Base-by-base conservation (phyloP, 441 rosid genomes). In the Bocquillonia castaneifolia region DNA sequence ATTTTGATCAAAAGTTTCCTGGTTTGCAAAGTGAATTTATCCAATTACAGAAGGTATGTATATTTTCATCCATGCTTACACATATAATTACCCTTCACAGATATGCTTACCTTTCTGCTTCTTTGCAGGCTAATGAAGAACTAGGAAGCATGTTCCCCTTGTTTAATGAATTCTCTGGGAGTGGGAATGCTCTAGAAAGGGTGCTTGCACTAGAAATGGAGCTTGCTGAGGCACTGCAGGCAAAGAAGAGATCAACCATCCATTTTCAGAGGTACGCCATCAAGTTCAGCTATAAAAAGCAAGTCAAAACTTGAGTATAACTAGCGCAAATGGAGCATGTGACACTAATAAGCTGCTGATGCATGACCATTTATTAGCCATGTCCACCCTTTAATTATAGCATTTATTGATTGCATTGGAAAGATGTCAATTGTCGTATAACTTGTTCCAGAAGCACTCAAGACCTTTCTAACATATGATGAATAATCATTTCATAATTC, bases 181-280 rank as follows among this genome's bases (percentile, higher is more conserved):
- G 82, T 62, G 88, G 97, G 50, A 89, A 84, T 45, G 87, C 98
- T 23, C 77, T 90, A 59, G 95, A 92, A 78, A 88, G 97, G 63
- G 98, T 92, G 61, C 91, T 95, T 53, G 99, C 98, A 25, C 78
- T 95, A 71, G 99, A 95, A 80, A 81, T 92, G 25, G 97, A 95
- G 77, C 96, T 95, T 60, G 97, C 96, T 31, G 92, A 86, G 77
- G 86, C 97, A 69, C 81, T 95, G 75, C 90, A 87, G 75, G 82
- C 83, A 17, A 90, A 95, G 78, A 86, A 86, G 77, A 86, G 76
- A 75, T 81, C 93, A 47, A 76, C 77, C 74, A 60, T 82, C 74
- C 86, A 82, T 76, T 86, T 92, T 73, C 96, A 92, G 70, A 95
- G 99, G 98, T 95, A 78, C 53, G 40, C 59, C 64, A 52, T 72